phyloP scores from a whole-genome alignment of 768 basidiomycete genomes.

The Xerocomus spinulosus region DNA sequence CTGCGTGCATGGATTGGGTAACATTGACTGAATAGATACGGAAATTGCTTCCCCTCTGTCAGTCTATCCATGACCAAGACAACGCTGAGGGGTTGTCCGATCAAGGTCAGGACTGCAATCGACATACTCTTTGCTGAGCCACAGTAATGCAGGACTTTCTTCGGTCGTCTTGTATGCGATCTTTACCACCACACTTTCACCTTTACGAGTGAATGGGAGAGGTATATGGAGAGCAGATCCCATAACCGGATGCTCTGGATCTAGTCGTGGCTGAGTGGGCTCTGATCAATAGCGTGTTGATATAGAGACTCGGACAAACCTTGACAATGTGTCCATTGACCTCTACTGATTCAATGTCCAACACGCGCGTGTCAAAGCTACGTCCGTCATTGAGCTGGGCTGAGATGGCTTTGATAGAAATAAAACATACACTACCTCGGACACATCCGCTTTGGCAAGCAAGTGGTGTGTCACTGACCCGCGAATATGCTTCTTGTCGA shows the following conservation, averaged over 20 bases:
- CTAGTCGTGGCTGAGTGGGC: conserved; percentile 52
- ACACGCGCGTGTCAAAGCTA: conserved; percentile 46
- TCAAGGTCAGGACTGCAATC: not conserved
- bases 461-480: conserved; percentile 48
- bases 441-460: conserved; percentile 34
- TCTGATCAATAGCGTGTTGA: not conserved
- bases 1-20: conserved; percentile 88
- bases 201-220: conserved; percentile 38
- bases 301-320: conserved; percentile 35
- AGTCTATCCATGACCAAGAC: conserved; percentile 53
- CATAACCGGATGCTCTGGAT: conserved; percentile 63
- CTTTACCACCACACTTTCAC: conserved; percentile 41
- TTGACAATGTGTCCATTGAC: conserved; percentile 43
- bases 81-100: not conserved
- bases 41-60: conserved; percentile 80
- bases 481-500: conserved; percentile 38
- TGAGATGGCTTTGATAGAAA: not conserved
- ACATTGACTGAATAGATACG: conserved; percentile 89
- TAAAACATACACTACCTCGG: conserved; percentile 37
- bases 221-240: conserved; percentile 69
- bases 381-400: not conserved
- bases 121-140: conserved; percentile 72
- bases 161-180: conserved; percentile 73
- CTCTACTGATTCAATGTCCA: conserved; percentile 53
- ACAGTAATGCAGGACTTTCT: conserved; percentile 75